Evolutionary conservation across 2,329 filamentous ascomycete species (phyloP), one percentile per base, ranked within the genome.

Genomic region (Colletotrichum musae): DNA sequence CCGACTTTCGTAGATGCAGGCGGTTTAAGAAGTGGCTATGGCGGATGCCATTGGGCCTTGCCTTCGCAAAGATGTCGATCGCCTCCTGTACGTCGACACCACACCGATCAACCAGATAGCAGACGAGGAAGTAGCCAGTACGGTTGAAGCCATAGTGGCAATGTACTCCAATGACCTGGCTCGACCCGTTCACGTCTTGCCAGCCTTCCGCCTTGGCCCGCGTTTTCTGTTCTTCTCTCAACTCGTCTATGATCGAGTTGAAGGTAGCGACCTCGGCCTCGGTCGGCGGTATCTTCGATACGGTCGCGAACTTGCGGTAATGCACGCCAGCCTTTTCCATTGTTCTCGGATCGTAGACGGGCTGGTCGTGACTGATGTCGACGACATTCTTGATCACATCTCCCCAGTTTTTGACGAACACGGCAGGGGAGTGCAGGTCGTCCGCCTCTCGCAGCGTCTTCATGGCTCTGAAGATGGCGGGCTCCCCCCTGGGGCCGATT

Each of bases 81-180:
- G 95, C 95, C 63, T 92, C 89, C 74, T 93, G 88, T 2, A 97
- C 88, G 24, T 83, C 84, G 75, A 89, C 95, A 0, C 89, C 91
- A 73, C 92, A 88, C 54, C 90, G 86, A 82, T 98, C 94, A 15
- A 98, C 91, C n/a, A 98, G 84, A 77, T 98, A 98, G 75, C 91
- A 94, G 39, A 94, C 92, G 58, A 98, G 89, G 77, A 98, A 93
- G 78, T 95, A 97, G 0, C 95, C 95, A 0, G 95, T 98, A 24
- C 95, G 89, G 78, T 98, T 98, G 82, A 97, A 98, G 0, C 95
- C 95, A 74, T 98, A 98, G 76, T 98, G 95, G 75, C 95, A 98
- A 78, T 98, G 95, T 0, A 97, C 94, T 2, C 92, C 95, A 59
- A 97, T 88, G 56, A 91, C 82, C 21, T 80, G 79, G n/a, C 75